Percentiles rank a stretch among this genome's conserved stretches.
These are phyloP conservation scores for Xylaria sp. DNA, from an alignment of 2,329 filamentous ascomycete species.

Conservation along the genomic window DNA sequence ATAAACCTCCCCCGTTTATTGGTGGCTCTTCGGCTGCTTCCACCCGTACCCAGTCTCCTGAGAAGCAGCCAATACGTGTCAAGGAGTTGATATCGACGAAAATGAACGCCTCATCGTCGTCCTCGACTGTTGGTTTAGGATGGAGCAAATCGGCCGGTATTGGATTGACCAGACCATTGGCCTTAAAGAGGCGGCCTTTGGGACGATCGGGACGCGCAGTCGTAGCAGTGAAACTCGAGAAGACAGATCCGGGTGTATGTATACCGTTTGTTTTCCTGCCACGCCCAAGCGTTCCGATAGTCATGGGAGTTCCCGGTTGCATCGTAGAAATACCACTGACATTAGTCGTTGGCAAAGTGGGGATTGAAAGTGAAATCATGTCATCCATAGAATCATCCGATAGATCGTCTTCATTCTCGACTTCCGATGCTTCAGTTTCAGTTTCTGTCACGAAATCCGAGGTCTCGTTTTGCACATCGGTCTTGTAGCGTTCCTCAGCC, in stretches of 20 bases:
- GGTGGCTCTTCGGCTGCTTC: slow-evolving; percentile 81
- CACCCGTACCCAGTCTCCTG: slow-evolving; percentile 93
- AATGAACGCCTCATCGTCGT: slow-evolving; percentile 89
- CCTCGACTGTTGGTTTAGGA: slow-evolving; percentile 77
- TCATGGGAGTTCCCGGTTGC: slow-evolving; percentile 83
- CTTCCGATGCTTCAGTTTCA: slow-evolving; percentile 69
- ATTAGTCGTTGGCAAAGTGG: slow-evolving; percentile 78
- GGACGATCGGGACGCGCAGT: slow-evolving; percentile 79
- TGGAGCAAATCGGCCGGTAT: slow-evolving; percentile 84
- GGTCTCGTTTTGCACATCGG: slow-evolving; percentile 67
- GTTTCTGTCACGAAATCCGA: slow-evolving; percentile 70
- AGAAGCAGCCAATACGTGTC: slow-evolving; percentile 93
- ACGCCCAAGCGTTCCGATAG: slow-evolving; percentile 74
- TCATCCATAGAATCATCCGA: slow-evolving; percentile 94
- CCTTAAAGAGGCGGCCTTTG: slow-evolving; percentile 83
- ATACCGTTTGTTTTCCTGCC: slow-evolving; percentile 75
- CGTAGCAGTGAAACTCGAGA: slow-evolving; percentile 86
- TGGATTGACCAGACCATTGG: slow-evolving; percentile 75
- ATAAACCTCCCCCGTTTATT: slow-evolving; percentile 71
- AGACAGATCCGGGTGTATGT: slow-evolving; percentile 86
- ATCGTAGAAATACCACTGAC: slow-evolving; percentile 83
- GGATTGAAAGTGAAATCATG: slow-evolving; percentile 88
- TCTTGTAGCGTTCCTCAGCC: slow-evolving; percentile 78
- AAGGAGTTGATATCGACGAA: slow-evolving; percentile 90
- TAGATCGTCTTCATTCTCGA: slow-evolving; percentile 75